phyloP scores from a whole-genome alignment of 2,329 filamentous ascomycete genomes.

The Catunica adiposa region DNA sequence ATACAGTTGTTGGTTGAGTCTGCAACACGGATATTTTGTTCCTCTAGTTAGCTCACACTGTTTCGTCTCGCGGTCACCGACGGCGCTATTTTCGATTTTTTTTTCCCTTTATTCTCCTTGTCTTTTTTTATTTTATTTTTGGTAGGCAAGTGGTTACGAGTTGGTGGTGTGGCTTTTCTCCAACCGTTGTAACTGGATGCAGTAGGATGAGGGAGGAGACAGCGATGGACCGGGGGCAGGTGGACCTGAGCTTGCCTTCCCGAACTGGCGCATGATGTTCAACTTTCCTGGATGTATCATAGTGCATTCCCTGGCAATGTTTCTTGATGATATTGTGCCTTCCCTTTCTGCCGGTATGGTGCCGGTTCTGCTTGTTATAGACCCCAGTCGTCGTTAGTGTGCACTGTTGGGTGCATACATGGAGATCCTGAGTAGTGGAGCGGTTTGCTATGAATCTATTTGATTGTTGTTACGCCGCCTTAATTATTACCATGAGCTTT shows the following conservation, averaged over 20 bases:
- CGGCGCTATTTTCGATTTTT: no score
- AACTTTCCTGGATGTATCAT: neutral
- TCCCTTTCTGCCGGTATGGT: neutral
- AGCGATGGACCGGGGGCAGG: neutral
- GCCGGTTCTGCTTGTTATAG: neutral
- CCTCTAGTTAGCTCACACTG: no score
- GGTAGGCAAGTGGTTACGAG: neutral
- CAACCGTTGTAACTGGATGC: neutral
- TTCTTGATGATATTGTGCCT: neutral
- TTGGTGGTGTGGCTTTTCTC: neutral
- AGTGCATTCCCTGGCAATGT: neutral
- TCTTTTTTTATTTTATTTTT: no score
- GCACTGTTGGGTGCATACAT: no score
- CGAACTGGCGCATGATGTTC: neutral
- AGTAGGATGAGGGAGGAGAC: neutral
- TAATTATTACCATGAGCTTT: no score
- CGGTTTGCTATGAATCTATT: no score
- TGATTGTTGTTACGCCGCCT: no score
- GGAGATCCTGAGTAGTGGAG: no score
- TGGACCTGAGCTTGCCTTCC: constrained; percentile 1
- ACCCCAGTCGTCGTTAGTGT: neutral
- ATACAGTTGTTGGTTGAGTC: no score
- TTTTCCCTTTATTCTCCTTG: no score
- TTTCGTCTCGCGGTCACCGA: no score
- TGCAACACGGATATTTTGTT: no score